These are phyloP conservation scores for Malus sieversii DNA, from an alignment of 306 rosid species.

Conservation along the genomic window DNA sequence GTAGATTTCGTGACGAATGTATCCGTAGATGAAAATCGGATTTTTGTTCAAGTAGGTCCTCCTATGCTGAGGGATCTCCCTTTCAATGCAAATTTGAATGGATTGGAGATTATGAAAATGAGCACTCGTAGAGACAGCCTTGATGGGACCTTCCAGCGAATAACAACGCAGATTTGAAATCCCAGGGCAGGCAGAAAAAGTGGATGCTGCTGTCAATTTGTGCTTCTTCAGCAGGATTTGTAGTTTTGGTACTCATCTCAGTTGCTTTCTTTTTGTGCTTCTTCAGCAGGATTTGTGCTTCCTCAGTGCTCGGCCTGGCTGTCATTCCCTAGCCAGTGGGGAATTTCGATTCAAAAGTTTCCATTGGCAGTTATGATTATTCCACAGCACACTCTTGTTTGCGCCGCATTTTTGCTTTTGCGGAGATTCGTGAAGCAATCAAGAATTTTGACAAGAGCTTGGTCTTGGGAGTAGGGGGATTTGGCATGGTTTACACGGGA, in stretches of 20 bases:
- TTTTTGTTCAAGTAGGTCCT: conserved; percentile 37
- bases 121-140: conserved; percentile 18
- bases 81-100: conserved; percentile 34
- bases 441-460: conserved; percentile 28
- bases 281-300: conserved; percentile 11
- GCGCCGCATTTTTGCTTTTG: conserved; percentile 15
- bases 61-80: conserved; percentile 9
- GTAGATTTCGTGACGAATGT: conserved; percentile 19
- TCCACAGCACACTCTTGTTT: conserved; percentile 24
- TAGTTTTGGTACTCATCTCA: conserved; percentile 15
- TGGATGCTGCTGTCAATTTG: conserved; percentile 13
- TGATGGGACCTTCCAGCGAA: conserved; percentile 8
- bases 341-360: conserved; percentile 26
- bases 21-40: conserved; percentile 1
- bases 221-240: conserved; percentile 11
- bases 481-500: conserved; percentile 32
- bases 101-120: conserved; percentile 36
- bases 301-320: conserved; percentile 5
- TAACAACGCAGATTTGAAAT: conserved; percentile 5
- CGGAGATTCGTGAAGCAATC: conserved; percentile 24
- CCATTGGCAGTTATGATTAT: conserved; percentile 26
- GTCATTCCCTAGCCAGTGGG: conserved; percentile 18
- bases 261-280: conserved; percentile 1
- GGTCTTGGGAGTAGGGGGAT: conserved; percentile 36
- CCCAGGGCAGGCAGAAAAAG: conserved; percentile 1